Base-by-base conservation (phyloP, 2,329 filamentous ascomycete species). In the Chaetomium olivaceum region DNA sequence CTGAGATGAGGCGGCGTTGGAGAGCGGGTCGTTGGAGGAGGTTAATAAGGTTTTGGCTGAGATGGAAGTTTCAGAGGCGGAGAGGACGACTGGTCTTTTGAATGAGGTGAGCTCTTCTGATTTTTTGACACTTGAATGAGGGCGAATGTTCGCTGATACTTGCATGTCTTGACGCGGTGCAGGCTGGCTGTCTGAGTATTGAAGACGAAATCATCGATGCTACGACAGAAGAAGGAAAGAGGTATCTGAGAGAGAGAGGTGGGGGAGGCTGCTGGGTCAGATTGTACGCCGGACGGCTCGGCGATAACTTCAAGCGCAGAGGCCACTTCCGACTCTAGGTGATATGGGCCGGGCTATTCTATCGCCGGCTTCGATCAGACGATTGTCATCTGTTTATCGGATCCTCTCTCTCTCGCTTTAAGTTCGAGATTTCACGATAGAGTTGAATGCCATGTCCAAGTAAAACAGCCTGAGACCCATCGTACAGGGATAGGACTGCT, bases 131-230 rank as follows among this genome's bases (percentile, higher is more conserved):
- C 21, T 36, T 56, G 6, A 36, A 27, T 23, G 25, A 19, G 14
- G 19, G 27, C 2, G 14, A 56, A 21, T 16, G 52, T 3, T 27
- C 16, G 52, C 52, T 56, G 14, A 56, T 33, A n/a, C 16, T 33
- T 23, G 6, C 21, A 14, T 43, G 14, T 12, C 55, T 14, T 14
- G n/a, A 11, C n/a, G 4, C 5, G 6, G 6, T 39, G 4, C 19
- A 57, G 55, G 55, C 55, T 43, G 31, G 55, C 3, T 57, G 55
- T 43, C 55, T 57, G 4, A 57, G 33, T 8, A 57, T 57, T 39
- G 55, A 57, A 57, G 29, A 39, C n/a, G 55, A 43, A n/a, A 57
- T 57, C n/a, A 23, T 57, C 33, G 55, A 57, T 39, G 55, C 55
- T 31, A 57, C 55, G 39, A 57, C 55, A n/a, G 55, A 57, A 57